phyloP scores from a whole-genome alignment of 257 asterid genomes.

The Solanum megistacrolobum region DNA sequence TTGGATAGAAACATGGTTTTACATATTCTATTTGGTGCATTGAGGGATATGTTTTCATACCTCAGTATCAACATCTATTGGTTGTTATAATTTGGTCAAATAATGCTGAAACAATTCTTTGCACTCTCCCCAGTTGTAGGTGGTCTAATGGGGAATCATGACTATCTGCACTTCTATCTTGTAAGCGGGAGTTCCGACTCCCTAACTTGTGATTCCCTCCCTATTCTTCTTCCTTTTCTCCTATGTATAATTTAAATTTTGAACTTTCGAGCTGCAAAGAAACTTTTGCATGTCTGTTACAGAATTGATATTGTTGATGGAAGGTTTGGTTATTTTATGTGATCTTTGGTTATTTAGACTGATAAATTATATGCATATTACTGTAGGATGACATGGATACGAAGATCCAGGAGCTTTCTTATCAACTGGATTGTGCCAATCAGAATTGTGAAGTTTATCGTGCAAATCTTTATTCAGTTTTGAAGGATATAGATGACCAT shows the following conservation, averaged over 20 bases:
- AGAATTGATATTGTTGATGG: background rate
- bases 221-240: background rate
- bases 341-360: background rate
- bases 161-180: background rate
- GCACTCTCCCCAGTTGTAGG: background rate
- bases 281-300: background rate
- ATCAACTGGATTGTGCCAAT: conserved; percentile 61
- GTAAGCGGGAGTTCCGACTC: background rate
- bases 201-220: background rate
- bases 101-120: background rate
- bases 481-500: conserved; percentile 89
- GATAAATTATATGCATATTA: background rate
- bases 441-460: conserved; percentile 74
- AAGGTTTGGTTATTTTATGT: background rate
- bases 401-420: conserved; percentile 54
- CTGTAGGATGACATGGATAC: conserved; percentile 74
- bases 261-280: background rate
- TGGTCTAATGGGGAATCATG: background rate
- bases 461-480: conserved; percentile 58
- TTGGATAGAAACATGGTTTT: background rate
- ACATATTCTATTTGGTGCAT: background rate
- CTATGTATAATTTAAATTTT: background rate
- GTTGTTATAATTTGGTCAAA: background rate
- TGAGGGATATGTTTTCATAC: background rate
- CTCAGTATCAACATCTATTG: background rate